phyloP scores from a whole-genome alignment of 179 eudicot genomes.

The Pouteria campechiana region DNA sequence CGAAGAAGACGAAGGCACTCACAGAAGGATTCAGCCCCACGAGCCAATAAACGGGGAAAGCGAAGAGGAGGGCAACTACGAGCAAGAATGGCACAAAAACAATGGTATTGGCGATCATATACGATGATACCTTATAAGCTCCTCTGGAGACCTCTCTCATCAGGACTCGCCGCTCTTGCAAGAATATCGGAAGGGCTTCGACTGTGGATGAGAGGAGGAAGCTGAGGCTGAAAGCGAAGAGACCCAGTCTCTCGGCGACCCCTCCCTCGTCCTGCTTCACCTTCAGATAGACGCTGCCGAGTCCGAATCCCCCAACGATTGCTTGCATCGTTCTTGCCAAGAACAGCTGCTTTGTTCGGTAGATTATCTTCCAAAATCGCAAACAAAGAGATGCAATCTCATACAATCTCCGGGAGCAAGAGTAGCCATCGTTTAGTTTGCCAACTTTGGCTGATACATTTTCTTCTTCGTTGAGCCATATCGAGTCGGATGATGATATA shows the following conservation, averaged over 20 bases:
- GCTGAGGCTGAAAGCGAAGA: conserved; percentile 85
- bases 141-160: conserved; percentile 89
- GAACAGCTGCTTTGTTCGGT: conserved; percentile 78
- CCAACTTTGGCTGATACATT: conserved; percentile 2
- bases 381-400: conserved; percentile 56
- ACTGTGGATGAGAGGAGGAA: conserved; percentile 92
- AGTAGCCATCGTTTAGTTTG: not conserved
- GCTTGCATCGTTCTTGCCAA: conserved; percentile 96
- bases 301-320: conserved; percentile 69
- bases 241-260: conserved; percentile 67
- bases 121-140: conserved; percentile 66
- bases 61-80: conserved; percentile 52
- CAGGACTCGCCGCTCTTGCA: conserved; percentile 74
- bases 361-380: conserved; percentile 75
- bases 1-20: conserved; percentile 55
- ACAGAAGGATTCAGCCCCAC: conserved; percentile 73
- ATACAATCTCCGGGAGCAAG: not conserved
- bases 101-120: conserved; percentile 75
- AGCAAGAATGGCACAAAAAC: conserved; percentile 80
- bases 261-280: conserved; percentile 49
- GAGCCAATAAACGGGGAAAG: conserved; percentile 75
- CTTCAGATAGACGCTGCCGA: conserved; percentile 71
- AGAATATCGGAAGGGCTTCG: conserved; percentile 90
- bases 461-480: conserved; percentile 8
- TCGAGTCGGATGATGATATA: conserved; percentile 2